These are phyloP conservation scores for Pharnaceum exiguum DNA, from an alignment of 148 eudicot genomes.

Conservation along the genomic window DNA sequence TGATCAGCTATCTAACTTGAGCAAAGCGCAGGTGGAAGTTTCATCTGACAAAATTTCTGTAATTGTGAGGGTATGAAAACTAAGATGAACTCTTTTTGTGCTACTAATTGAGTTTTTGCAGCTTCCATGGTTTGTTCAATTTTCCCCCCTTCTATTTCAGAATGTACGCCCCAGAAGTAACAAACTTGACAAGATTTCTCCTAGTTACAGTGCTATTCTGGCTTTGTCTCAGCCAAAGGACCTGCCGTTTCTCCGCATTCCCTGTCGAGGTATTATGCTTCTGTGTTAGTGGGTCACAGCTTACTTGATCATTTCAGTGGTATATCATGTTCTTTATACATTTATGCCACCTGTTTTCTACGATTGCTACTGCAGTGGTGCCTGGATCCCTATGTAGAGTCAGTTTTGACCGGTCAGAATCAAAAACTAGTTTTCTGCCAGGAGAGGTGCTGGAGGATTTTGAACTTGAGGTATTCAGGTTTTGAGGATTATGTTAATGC, in stretches of 20 bases:
- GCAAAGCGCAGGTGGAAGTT: constrained; percentile 17
- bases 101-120: background rate
- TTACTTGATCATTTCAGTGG: background rate
- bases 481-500: background rate
- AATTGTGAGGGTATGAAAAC: constrained; percentile 37
- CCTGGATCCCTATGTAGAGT: constrained; percentile 43
- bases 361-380: constrained; percentile 29
- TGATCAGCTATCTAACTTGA: constrained; percentile 9
- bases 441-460: constrained; percentile 45
- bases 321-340: background rate
- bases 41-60: constrained; percentile 28
- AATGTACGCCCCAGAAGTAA: constrained; percentile 29
- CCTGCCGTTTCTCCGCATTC: constrained; percentile 22
- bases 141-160: constrained; percentile 25
- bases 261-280: constrained; percentile 42
- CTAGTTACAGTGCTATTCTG: constrained; percentile 45
- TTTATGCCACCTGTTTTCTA: background rate
- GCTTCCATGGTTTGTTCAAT: background rate
- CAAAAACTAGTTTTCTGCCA: constrained; percentile 35
- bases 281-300: background rate
- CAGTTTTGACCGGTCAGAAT: constrained; percentile 14
- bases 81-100: background rate
- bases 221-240: constrained; percentile 29
- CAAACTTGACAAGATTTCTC: constrained; percentile 49
- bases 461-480: constrained; percentile 47